phyloP scores from a whole-genome alignment of 805 yeast species.

The Maudiozyma bulderi region DNA sequence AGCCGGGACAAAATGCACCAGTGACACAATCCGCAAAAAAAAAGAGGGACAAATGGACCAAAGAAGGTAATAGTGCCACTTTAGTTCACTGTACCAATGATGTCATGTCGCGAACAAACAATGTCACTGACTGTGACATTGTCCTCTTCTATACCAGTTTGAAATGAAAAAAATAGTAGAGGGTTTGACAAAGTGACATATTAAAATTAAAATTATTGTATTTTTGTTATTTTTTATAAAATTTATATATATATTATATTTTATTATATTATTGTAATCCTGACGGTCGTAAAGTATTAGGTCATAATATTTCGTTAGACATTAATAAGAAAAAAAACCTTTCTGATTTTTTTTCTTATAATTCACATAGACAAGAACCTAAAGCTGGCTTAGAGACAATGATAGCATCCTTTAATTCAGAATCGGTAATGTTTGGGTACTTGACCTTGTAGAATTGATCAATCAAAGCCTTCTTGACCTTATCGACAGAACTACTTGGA shows the following conservation, averaged over 20 bases:
- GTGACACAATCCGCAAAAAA: too few species aligned
- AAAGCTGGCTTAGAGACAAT: constrained; percentile 46
- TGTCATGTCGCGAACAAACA: too few species aligned
- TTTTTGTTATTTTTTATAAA: background rate
- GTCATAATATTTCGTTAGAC: background rate
- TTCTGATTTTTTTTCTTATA: constrained; percentile 6
- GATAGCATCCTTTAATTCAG: constrained; percentile 40
- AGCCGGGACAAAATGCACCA: too few species aligned
- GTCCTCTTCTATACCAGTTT: background rate
- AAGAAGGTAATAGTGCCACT: too few species aligned
- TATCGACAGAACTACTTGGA: constrained; percentile 16
- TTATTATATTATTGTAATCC: background rate
- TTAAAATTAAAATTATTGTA: background rate
- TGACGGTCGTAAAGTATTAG: background rate
- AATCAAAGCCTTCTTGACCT: constrained; percentile 38
- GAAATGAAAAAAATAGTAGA: background rate
- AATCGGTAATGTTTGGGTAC: constrained; percentile 40
- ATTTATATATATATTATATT: background rate
- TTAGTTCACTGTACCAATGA: too few species aligned
- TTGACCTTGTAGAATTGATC: constrained; percentile 41
- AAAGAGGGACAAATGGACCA: too few species aligned
- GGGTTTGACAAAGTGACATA: too few species aligned
- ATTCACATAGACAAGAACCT: constrained; percentile 35
- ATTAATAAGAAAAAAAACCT: background rate
- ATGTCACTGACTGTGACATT: too few species aligned